Conservation (phyloP, 2,329 filamentous ascomycete species). For the Hirsutella rhossiliensis region DNA sequence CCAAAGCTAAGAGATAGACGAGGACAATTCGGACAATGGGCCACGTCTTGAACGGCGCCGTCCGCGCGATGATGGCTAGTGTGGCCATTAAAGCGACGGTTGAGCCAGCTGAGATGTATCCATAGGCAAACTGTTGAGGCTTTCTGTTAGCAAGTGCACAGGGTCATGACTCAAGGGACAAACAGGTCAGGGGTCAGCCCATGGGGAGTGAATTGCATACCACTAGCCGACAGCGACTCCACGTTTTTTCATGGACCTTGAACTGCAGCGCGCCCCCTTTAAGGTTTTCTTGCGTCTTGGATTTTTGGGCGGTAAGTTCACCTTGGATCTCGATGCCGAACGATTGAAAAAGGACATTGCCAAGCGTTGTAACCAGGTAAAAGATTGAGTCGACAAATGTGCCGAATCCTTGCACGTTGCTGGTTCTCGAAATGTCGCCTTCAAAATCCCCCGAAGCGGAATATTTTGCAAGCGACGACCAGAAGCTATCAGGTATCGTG, state of each 20-base stretch:
- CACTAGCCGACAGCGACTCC: slow-evolving; percentile 16
- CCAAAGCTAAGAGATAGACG: neutral
- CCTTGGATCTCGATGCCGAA: neutral
- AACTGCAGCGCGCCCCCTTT: slow-evolving; percentile 8
- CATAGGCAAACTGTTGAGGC: neutral
- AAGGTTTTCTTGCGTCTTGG: neutral
- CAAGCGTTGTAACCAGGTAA: neutral
- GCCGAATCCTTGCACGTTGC: neutral
- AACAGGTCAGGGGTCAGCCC: neutral
- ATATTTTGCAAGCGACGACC: slow-evolving; percentile 8
- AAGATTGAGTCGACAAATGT: neutral
- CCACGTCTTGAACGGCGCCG: neutral
- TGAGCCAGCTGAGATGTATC: neutral
- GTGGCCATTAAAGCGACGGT: neutral
- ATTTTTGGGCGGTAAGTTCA: neutral
- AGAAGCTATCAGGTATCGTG: slow-evolving; percentile 14
- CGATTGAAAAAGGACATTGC: neutral
- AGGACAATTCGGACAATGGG: neutral
- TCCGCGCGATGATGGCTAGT: neutral
- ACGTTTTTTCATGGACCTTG: slow-evolving; percentile 10
- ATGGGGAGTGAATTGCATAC: slow-evolving; percentile 8
- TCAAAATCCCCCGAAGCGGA: neutral
- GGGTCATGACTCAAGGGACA: no score
- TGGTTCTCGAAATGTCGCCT: neutral
- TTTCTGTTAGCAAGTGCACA: neutral